phyloP scores from a whole-genome alignment of 345 rosid genomes.

The Salix viminalis region DNA sequence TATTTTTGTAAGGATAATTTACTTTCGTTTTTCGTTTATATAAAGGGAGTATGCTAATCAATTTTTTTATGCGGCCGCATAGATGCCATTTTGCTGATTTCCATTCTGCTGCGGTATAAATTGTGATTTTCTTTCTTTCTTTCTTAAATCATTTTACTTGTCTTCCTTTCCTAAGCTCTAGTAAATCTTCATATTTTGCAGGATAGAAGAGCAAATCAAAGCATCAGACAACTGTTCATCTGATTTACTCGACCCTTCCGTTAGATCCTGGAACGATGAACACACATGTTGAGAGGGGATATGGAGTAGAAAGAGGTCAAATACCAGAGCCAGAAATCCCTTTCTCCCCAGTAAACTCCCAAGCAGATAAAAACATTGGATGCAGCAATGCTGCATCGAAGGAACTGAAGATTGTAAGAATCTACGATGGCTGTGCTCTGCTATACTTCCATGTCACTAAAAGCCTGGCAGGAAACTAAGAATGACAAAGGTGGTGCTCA shows the following conservation, averaged over 20 bases:
- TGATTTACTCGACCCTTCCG: neutral
- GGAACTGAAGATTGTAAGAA: neutral
- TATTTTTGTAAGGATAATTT: neutral
- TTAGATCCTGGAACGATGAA: neutral
- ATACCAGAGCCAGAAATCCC: too few relatives aligned
- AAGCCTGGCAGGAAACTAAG: too few relatives aligned
- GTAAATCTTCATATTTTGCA: neutral
- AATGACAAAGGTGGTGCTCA: neutral
- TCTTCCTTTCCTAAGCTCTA: neutral
- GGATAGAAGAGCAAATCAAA: neutral
- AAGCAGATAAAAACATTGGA: neutral
- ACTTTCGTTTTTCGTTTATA: neutral
- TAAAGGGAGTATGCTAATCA: too few relatives aligned
- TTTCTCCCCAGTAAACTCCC: neutral
- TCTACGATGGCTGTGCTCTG: neutral
- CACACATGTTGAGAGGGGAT: neutral
- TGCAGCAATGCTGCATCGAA: too few relatives aligned
- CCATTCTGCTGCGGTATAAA: too few relatives aligned
- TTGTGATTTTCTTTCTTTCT: too few relatives aligned
- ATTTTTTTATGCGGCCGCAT: too few relatives aligned
- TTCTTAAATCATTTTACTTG: too few relatives aligned
- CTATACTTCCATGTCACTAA: too few relatives aligned
- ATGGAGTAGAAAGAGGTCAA: neutral
- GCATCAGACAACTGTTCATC: too few relatives aligned
- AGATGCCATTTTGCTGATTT: too few relatives aligned